Evolutionary conservation across 139 green algal genomes (phyloP).

Genomic region (Picochlorum sp.): DNA sequence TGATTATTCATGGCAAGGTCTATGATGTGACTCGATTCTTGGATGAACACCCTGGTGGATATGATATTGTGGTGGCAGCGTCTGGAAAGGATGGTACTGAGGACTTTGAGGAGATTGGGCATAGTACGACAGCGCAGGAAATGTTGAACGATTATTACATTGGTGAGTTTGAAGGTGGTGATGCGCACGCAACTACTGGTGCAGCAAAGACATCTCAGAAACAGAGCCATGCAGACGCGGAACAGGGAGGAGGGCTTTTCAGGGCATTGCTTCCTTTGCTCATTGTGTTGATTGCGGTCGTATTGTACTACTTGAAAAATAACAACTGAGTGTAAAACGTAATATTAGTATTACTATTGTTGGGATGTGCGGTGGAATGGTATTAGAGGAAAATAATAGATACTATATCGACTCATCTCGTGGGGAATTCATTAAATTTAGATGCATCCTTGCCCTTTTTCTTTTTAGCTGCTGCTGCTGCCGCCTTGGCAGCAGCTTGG

Average conservation of each 20-base stretch:
- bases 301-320: neutral
- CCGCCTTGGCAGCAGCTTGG: conserved; percentile 17
- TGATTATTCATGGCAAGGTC: conserved; percentile 74
- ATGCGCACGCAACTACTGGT: neutral
- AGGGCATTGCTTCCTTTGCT: too few species aligned
- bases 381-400: neutral
- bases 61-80: conserved; percentile 59
- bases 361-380: too few species aligned
- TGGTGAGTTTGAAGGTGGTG: conserved; percentile 56
- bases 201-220: too few species aligned
- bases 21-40: conserved; percentile 82
- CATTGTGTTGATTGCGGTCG: too few species aligned
- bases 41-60: conserved; percentile 77
- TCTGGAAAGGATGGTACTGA: conserved; percentile 76
- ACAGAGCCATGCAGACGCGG: too few species aligned
- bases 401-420: conserved; percentile 8
- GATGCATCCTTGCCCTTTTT: conserved; percentile 19
- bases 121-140: conserved; percentile 69
- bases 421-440: conserved; percentile 32
- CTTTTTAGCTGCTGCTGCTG: conserved; percentile 27
- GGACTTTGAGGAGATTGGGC: conserved; percentile 87
- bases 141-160: conserved; percentile 72
- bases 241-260: too few species aligned
- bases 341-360: too few species aligned
- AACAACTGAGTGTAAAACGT: neutral